These are phyloP conservation scores for Amaranthus tricolor DNA, from an alignment of 179 eudicot species.

Conservation along the genomic window DNA sequence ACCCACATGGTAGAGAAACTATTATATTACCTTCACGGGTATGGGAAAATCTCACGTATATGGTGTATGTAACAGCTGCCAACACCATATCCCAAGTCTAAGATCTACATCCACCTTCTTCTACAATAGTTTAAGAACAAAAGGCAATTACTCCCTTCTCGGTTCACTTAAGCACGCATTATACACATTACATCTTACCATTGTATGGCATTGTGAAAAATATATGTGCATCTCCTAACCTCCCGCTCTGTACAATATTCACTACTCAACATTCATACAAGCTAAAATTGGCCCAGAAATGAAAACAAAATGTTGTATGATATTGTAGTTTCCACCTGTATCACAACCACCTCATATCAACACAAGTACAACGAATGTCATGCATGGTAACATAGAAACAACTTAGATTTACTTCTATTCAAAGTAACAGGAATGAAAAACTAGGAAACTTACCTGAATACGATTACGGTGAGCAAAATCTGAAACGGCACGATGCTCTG, in stretches of 20 bases:
- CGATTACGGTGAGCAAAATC: conserved; percentile 99
- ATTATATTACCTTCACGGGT: no score
- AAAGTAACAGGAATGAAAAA: neutral
- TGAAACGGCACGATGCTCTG: conserved; percentile 95
- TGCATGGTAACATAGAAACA: neutral
- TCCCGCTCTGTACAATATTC: neutral
- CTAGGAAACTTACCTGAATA: conserved; percentile 65
- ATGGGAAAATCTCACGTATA: no score
- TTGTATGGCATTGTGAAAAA: no score
- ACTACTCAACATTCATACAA: neutral
- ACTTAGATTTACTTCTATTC: neutral
- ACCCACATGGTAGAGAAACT: no score
- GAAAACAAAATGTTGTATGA: no score
- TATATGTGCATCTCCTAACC: neutral
- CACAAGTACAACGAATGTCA: neutral
- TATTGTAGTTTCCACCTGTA: no score
- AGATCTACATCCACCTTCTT: neutral
- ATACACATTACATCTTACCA: no score
- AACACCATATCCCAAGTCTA: no score
- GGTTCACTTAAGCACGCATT: no score
- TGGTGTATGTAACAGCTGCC: neutral
- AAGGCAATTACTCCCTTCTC: neutral
- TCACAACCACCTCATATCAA: no score
- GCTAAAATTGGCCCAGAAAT: neutral
- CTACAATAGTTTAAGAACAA: neutral